Percentiles rank a stretch among this genome's conserved stretches.
phyloP scores from a whole-genome alignment of 208 protist genomes.

The Vickermania spadyakhi region DNA sequence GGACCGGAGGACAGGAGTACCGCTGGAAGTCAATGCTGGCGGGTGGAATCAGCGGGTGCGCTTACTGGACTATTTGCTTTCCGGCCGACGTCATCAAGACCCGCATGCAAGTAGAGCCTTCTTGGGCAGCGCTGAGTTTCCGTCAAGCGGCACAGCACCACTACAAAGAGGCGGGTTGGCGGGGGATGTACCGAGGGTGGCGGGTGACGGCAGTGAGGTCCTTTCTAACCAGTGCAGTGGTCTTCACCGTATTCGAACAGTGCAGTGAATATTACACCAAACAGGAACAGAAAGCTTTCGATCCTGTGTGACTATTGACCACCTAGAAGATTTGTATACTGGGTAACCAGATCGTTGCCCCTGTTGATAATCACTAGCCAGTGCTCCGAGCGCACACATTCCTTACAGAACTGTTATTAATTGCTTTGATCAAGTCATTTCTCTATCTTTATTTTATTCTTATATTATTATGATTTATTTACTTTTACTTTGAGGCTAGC shows the following conservation, averaged over 20 bases:
- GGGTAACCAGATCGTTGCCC: too few relatives aligned
- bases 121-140: constrained; percentile 9
- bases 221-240: constrained; percentile 31
- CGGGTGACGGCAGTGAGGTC: constrained; percentile 20
- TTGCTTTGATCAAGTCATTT: too few relatives aligned
- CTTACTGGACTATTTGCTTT: constrained; percentile 77
- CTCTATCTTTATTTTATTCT: too few relatives aligned
- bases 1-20: constrained; percentile 25
- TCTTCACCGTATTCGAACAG: constrained; percentile 25
- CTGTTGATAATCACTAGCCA: too few relatives aligned
- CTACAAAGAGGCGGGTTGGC: constrained; percentile 26
- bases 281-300: too few relatives aligned
- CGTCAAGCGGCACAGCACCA: constrained; percentile 9
- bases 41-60: constrained; percentile 55
- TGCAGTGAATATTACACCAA: background rate
- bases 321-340: too few relatives aligned
- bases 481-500: too few relatives aligned
- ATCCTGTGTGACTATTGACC: too few relatives aligned
- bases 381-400: too few relatives aligned
- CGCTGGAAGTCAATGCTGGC: constrained; percentile 55
- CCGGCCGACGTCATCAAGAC: constrained; percentile 82
- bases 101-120: constrained; percentile 36
- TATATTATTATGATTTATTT: too few relatives aligned
- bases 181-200: constrained; percentile 35
- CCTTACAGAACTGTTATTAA: too few relatives aligned